These are phyloP conservation scores for Nadsonia starkeyi-henricii DNA, from an alignment of 1,139 yeast species.

Conservation along the genomic window DNA sequence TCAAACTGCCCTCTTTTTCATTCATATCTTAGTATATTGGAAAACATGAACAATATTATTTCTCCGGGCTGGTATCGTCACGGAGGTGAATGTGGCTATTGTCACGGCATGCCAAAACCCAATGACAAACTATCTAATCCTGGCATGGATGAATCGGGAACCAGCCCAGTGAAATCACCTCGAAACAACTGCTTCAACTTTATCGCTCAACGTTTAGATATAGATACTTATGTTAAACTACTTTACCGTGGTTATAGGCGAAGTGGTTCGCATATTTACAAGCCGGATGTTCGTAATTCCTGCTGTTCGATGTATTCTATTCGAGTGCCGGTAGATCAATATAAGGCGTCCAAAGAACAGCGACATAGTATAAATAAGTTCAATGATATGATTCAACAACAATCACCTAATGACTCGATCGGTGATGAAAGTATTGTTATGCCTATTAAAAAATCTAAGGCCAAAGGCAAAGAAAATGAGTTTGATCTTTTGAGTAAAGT, in stretches of 20 bases:
- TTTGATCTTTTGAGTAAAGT: constrained; percentile 22
- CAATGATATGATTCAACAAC: constrained; percentile 27
- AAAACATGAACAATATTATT: neutral
- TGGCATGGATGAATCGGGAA: neutral
- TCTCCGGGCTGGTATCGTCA: neutral
- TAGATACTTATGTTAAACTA: neutral
- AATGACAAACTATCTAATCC: neutral
- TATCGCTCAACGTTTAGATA: constrained; percentile 5
- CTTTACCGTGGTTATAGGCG: constrained; percentile 65
- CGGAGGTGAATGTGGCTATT: neutral
- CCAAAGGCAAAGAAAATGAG: constrained; percentile 11
- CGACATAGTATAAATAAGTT: constrained; percentile 54
- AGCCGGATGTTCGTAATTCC: constrained; percentile 53
- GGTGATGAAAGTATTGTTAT: constrained; percentile 8
- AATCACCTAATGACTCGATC: constrained; percentile 11
- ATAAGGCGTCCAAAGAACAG: constrained; percentile 48
- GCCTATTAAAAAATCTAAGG: neutral
- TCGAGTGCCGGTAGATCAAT: constrained; percentile 37
- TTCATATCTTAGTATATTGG: too few species aligned
- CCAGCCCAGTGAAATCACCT: neutral
- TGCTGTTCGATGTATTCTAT: constrained; percentile 83
- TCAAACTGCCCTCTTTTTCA: too few species aligned
- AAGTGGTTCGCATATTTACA: constrained; percentile 62
- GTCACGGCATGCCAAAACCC: neutral
- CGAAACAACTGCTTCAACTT: constrained; percentile 1